Conservation (phyloP, 2,329 filamentous ascomycete species). For the Claviceps sorghi region DNA sequence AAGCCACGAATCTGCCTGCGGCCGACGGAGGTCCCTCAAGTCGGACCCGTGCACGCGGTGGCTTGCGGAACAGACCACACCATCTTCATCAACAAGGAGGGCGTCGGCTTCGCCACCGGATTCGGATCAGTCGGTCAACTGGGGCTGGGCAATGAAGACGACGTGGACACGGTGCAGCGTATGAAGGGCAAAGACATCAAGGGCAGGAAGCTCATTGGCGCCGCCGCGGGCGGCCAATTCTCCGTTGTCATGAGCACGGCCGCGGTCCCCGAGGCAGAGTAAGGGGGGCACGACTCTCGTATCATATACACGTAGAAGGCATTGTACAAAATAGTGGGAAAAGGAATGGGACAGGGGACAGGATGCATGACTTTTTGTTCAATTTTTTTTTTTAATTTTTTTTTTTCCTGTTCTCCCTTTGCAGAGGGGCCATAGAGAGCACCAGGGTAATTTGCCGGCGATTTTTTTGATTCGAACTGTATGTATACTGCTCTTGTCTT, state of each 20-base stretch:
- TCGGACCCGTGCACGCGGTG: constrained; percentile 39
- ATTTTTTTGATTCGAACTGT: neutral
- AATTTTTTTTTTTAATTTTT: neutral
- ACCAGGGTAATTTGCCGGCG: neutral
- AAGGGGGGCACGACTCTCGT: neutral
- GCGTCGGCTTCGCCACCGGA: constrained; percentile 65
- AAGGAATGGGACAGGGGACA: neutral
- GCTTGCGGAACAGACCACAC: constrained; percentile 59
- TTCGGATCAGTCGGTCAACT: constrained; percentile 71
- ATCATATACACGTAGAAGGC: neutral
- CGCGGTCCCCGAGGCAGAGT: constrained; percentile 4
- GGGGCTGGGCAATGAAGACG: constrained; percentile 62
- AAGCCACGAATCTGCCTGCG: constrained; percentile 31
- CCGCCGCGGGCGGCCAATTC: constrained; percentile 82
- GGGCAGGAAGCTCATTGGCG: constrained; percentile 58
- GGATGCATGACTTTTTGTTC: neutral
- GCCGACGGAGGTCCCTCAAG: constrained; percentile 15
- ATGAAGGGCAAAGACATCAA: constrained; percentile 76
- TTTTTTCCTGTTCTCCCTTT: too few relatives aligned
- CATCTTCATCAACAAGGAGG: constrained; percentile 55
- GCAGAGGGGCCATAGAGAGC: neutral
- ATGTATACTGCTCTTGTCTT: too few relatives aligned
- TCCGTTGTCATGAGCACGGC: constrained; percentile 43
- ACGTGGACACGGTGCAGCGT: constrained; percentile 60
- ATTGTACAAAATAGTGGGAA: neutral